A percentile compares a stretch with the other conserved stretches of the same genome.
Conservation (phyloP, 108 stramenopile genomes). For the Cyclotella cryptica region DNA sequence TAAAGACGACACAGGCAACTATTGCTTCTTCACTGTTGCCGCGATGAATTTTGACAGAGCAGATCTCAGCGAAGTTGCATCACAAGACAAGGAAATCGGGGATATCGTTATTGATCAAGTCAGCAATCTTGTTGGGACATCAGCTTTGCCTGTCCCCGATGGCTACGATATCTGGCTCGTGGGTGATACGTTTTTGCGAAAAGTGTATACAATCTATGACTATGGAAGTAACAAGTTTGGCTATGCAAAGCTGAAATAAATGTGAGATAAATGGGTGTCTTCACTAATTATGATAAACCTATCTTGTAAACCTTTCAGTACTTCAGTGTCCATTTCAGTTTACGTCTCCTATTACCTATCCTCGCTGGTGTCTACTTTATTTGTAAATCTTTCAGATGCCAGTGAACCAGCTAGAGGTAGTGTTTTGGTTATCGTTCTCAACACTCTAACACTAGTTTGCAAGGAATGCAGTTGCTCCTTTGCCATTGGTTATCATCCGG, state of each 20-base stretch:
- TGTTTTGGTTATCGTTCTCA: too few species aligned
- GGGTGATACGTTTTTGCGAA: slow-evolving; percentile 86
- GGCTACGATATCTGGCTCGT: slow-evolving; percentile 73
- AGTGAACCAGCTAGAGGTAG: too few species aligned
- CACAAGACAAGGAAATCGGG: slow-evolving; percentile 53
- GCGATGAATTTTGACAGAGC: slow-evolving; percentile 35
- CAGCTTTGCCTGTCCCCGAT: slow-evolving; percentile 62
- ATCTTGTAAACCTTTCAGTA: too few species aligned
- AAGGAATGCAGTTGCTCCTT: too few species aligned
- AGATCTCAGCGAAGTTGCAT: slow-evolving; percentile 25
- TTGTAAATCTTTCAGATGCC: too few species aligned
- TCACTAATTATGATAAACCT: too few species aligned
- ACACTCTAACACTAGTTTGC: too few species aligned
- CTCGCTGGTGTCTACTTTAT: too few species aligned
- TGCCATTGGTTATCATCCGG: too few species aligned
- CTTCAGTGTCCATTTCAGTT: too few species aligned
- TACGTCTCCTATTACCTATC: too few species aligned
- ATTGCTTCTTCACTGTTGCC: slow-evolving; percentile 56
- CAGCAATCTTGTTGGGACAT: slow-evolving; percentile 32
- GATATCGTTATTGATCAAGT: slow-evolving; percentile 55
- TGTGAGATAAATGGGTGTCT: too few species aligned
- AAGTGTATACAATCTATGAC: slow-evolving; percentile 84
- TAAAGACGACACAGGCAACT: slow-evolving; percentile 55
- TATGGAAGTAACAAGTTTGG: slow-evolving; percentile 60
- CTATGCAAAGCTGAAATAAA: slow-evolving; percentile 53